These are phyloP conservation scores for Phialophora expanda DNA, from an alignment of 2,329 filamentous ascomycete species.

Conservation along the genomic window DNA sequence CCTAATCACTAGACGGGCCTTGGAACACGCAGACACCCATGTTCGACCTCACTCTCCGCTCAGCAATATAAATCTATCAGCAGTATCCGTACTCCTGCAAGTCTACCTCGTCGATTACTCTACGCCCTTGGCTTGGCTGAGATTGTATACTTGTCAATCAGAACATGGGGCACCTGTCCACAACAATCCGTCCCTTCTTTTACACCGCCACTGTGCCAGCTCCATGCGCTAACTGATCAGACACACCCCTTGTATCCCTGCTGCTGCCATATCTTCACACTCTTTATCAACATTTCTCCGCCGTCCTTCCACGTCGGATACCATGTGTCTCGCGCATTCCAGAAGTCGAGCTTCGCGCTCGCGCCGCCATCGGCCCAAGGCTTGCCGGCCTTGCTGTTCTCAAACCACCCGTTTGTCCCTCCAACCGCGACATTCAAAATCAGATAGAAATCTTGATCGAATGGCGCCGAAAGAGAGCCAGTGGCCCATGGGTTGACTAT, in stretches of 20 bases:
- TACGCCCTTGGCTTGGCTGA: neutral
- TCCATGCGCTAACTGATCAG: neutral
- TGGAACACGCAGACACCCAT: neutral
- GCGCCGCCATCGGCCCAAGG: slow-evolving; percentile 75
- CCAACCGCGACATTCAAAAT: slow-evolving; percentile 78
- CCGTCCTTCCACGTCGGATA: slow-evolving; percentile 75
- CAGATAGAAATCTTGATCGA: slow-evolving; percentile 77
- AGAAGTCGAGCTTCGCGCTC: slow-evolving; percentile 76
- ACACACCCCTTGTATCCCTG: slow-evolving; percentile 38
- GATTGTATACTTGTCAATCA: neutral
- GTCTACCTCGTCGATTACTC: too few relatives aligned
- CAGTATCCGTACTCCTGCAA: neutral
- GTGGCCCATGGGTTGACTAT: slow-evolving; percentile 68
- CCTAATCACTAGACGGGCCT: neutral
- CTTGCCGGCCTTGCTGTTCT: slow-evolving; percentile 72
- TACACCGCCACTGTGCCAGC: neutral
- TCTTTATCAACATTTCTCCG: slow-evolving; percentile 71
- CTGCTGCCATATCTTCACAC: slow-evolving; percentile 73
- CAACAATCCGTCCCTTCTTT: neutral
- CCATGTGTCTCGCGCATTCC: slow-evolving; percentile 70
- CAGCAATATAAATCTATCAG: neutral
- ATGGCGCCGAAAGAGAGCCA: slow-evolving; percentile 67
- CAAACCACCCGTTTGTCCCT: slow-evolving; percentile 82
- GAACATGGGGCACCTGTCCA: neutral
- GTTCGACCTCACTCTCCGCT: neutral